A percentile compares a stretch with the other conserved stretches of the same genome.
Conservation (phyloP, 805 yeast genomes). For the Huiozyma naganishii region DNA sequence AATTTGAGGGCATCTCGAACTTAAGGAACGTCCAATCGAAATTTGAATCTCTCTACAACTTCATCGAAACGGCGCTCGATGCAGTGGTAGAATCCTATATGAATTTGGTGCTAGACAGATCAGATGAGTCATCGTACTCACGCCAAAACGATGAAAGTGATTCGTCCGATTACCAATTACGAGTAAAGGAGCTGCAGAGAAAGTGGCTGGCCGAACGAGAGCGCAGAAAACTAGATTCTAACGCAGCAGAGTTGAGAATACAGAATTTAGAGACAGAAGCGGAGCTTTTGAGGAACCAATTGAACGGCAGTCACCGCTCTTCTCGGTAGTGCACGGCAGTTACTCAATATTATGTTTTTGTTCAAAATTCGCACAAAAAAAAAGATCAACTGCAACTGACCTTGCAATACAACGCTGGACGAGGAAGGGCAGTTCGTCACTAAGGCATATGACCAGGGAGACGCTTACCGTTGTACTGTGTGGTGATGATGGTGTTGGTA, state of each 20-base stretch:
- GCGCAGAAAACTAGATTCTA: conserved; percentile 49
- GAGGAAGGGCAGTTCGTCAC: too few relatives aligned
- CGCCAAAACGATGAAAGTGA: background rate
- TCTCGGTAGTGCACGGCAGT: too few relatives aligned
- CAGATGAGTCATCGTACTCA: background rate
- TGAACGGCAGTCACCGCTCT: background rate
- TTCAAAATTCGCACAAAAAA: too few relatives aligned
- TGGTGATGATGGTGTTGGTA: conserved; percentile 91
- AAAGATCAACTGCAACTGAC: too few relatives aligned
- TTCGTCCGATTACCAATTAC: conserved; percentile 19
- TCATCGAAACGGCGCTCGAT: conserved; percentile 49
- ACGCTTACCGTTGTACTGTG: conserved; percentile 76
- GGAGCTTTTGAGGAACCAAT: conserved; percentile 24
- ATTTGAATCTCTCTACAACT: conserved; percentile 38
- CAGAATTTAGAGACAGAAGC: conserved; percentile 48
- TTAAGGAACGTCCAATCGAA: conserved; percentile 22
- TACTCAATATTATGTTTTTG: too few relatives aligned
- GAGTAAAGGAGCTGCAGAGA: conserved; percentile 51
- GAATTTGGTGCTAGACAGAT: conserved; percentile 3
- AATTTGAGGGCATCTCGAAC: conserved; percentile 12
- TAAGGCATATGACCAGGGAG: conserved; percentile 29
- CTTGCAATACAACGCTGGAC: too few relatives aligned
- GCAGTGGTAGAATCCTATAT: conserved; percentile 50
- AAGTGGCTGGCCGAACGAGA: conserved; percentile 67
- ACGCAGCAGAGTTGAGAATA: conserved; percentile 42